phyloP scores from a whole-genome alignment of 345 rosid genomes.

The Linum tenue region DNA sequence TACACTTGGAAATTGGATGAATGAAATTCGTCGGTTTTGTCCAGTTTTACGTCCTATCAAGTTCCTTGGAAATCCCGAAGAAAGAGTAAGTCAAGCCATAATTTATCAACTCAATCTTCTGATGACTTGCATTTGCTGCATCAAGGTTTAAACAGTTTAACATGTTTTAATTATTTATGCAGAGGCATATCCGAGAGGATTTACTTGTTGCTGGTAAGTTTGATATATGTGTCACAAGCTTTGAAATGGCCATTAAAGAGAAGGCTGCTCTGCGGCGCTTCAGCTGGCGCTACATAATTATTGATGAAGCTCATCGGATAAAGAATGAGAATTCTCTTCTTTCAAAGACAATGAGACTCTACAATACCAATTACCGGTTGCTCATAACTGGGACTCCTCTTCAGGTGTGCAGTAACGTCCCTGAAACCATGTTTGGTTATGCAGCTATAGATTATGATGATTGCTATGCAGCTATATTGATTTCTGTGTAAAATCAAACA shows the following conservation, averaged over 20 bases:
- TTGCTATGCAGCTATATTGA: background rate
- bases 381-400: slow-evolving; percentile 97
- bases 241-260: slow-evolving; percentile 99
- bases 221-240: slow-evolving; percentile 96
- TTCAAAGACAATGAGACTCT: slow-evolving; percentile 93
- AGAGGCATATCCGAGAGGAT: slow-evolving; percentile 90
- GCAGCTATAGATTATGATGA: background rate
- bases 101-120: background rate
- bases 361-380: slow-evolving; percentile 77
- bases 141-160: background rate
- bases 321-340: slow-evolving; percentile 94
- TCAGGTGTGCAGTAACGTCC: slow-evolving; percentile 51
- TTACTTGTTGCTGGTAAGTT: slow-evolving; percentile 93
- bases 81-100: slow-evolving; percentile 47
- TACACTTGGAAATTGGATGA: slow-evolving; percentile 99
- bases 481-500: background rate
- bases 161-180: slow-evolving; percentile 15
- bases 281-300: slow-evolving; percentile 95
- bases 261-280: slow-evolving; percentile 80
- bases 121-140: background rate
- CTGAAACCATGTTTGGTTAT: background rate
- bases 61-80: slow-evolving; percentile 98
- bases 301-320: slow-evolving; percentile 97
- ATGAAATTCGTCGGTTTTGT: slow-evolving; percentile 93
- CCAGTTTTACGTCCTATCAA: slow-evolving; percentile 88